Evolutionary conservation across 176 grass and related monocot species (phyloP), one percentile per base, ranked within the genome.

Genomic region (Cymbopogon citratus): DNA sequence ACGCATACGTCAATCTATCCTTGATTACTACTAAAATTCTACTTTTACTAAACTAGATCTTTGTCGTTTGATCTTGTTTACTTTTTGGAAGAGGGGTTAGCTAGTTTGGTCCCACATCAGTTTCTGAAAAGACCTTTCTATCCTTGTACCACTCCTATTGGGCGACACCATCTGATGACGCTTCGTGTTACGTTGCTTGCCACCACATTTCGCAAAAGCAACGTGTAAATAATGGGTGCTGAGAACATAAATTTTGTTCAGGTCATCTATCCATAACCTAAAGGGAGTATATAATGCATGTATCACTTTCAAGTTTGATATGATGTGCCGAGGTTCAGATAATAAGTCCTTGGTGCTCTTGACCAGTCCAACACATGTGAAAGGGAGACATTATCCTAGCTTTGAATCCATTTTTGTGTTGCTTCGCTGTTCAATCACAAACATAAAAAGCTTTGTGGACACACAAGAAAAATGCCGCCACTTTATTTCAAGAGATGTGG

Each of bases 361-460:
- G 85, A 80, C 76, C 70, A 65, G 76, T 66, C 57, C 73, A 73
- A 80, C 81, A 87, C 41, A 71, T 85, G 52, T 77, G 75, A 80
- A 90, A 87, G 6, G 16, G 61, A 44, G 69, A 84, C 31, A 51
- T 6, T 61, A 69, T 80, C 28, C 16, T 41, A 59, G 56, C 64
- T 61, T 61, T 73, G 21, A 5, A 28, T 66, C 26, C 29, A 48
- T 72, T 61, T 66, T 66, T 70, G 21, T 27, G 61, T 80, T 80
- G 49, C 69, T 84, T 87, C 28, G 43, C 54, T 72, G 7, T 45
- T 51, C 29, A 73, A 7, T 62, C 39, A 74, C 21, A 74, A 43
- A 40, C 28, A n/a, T 43, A 73, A 40, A 66, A 86, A 29, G 39
- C 67, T 79, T 52, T 21, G 21, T 49, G 38, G 31, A 66, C 41